Conservation (phyloP, 345 rosid genomes). For the Pugionium cornutum region DNA sequence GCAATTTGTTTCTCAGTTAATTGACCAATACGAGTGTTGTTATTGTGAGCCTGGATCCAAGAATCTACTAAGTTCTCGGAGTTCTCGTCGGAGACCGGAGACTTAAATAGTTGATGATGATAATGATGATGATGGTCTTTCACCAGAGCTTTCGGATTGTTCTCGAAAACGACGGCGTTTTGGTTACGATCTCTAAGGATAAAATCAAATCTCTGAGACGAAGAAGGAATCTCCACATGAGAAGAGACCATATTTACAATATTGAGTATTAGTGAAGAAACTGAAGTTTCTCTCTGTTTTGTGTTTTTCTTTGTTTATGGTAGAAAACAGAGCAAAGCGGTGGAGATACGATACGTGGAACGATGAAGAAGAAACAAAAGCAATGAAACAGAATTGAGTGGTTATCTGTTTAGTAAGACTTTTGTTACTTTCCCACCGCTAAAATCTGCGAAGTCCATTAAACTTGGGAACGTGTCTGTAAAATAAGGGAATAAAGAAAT, state of each 20-base stretch:
- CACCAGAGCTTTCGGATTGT: slow-evolving; percentile 49
- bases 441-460: slow-evolving; percentile 34
- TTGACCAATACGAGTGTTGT: slow-evolving; percentile 2
- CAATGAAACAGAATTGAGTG: slow-evolving; percentile 31
- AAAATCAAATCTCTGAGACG: slow-evolving; percentile 56
- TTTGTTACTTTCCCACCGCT: slow-evolving; percentile 18
- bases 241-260: slow-evolving; percentile 61
- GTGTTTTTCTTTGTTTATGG: not conserved
- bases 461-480: slow-evolving; percentile 38
- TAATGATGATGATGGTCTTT: slow-evolving; percentile 49
- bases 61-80: slow-evolving; percentile 27
- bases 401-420: slow-evolving; percentile 24
- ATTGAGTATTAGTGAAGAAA: slow-evolving; percentile 8
- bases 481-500: slow-evolving; percentile 23
- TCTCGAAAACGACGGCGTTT: slow-evolving; percentile 43
- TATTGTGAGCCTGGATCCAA: slow-evolving; percentile 23
- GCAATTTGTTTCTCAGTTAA: not conserved
- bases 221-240: slow-evolving; percentile 56
- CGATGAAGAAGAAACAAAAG: slow-evolving; percentile 21
- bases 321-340: slow-evolving; percentile 1
- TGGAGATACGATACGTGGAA: slow-evolving; percentile 15
- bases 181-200: slow-evolving; percentile 63
- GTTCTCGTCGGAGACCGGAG: slow-evolving; percentile 40
- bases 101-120: not conserved
- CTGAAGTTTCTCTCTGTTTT: slow-evolving; percentile 21